Evolutionary conservation across 1,139 yeast genomes (phyloP), one percentile per base, ranked within the genome.

Genomic region (Kurtzmaniella quercitrusa): DNA sequence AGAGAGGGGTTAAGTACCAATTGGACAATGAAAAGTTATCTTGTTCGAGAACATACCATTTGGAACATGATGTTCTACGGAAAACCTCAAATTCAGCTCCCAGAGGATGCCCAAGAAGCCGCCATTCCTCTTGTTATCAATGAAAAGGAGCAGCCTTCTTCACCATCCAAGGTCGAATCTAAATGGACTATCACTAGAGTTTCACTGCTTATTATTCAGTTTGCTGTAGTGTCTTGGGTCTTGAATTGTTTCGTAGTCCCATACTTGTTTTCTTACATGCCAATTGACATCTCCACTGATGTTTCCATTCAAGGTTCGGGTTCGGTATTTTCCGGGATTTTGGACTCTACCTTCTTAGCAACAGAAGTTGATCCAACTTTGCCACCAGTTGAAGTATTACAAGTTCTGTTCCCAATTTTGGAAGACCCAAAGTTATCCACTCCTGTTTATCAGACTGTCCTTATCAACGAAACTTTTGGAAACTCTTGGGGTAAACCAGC

Each of bases 401-500:
- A 53, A 41, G 71, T 68, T 0, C 45, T 61, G 1, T 62, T 59
- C 48, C 74, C 75, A 0, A 50, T 54, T 41, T 53, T 60, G 5
- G 64, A 66, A 8, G 51, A 52, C 37, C 52, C 59, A 4, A 27
- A 27, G 14, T 27, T 11, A 5, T 17, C 18, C 11, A 46, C 54
- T 10, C 59, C 70, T 0, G 60, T 70, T 4, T 51, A 54, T 43
- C 50, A 63, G 1, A 40, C 53, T 1, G 47, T 53, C 12, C 54
- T 71, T 41, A 46, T 71, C 27, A 56, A 66, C 45, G 68, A 70
- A 46, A 55, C 59, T 4, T 72, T 71, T 52, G 75, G 65, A 2
- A 48, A 64, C 42, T 62, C 71, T 7, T 70, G 68, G 61, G 73
- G 72, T 3, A 39, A 50, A 5, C 77, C 77, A 1, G 61, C 57